phyloP scores from a whole-genome alignment of 1,284 basidiomycete genomes.

The Microbotryum scabiosae region DNA sequence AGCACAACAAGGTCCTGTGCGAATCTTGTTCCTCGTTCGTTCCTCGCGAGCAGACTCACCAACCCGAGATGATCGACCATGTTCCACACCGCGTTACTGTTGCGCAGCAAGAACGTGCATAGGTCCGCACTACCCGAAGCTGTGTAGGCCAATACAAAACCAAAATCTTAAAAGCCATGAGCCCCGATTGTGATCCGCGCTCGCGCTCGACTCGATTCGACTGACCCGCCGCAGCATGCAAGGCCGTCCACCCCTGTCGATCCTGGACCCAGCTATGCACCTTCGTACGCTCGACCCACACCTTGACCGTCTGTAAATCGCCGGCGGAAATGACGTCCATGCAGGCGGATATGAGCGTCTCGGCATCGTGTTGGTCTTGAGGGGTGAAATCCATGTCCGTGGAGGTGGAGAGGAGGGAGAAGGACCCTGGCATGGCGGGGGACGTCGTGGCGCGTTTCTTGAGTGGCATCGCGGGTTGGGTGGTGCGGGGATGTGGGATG shows the following conservation, averaged over 20 bases:
- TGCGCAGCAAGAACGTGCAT: slow-evolving; percentile 59
- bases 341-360: slow-evolving; percentile 15
- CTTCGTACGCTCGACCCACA: slow-evolving; percentile 38
- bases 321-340: background rate
- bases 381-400: too few relatives aligned
- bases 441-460: too few relatives aligned
- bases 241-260: slow-evolving; percentile 66
- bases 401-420: too few relatives aligned
- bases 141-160: background rate
- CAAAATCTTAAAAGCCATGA: too few relatives aligned
- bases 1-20: background rate
- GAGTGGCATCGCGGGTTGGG: too few relatives aligned
- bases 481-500: too few relatives aligned
- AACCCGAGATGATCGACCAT: slow-evolving; percentile 41
- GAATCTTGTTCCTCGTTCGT: too few relatives aligned
- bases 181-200: too few relatives aligned
- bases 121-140: slow-evolving; percentile 41
- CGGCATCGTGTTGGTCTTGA: too few relatives aligned
- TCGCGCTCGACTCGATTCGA: too few relatives aligned
- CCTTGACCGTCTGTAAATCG: background rate
- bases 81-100: slow-evolving; percentile 81
- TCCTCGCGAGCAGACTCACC: too few relatives aligned
- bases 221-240: slow-evolving; percentile 71
- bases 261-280: slow-evolving; percentile 90
- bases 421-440: too few relatives aligned